A percentile compares a stretch with the other conserved stretches of the same genome.
These are phyloP conservation scores for Trametes pubescens DNA, from an alignment of 1,284 basidiomycete species.

Conservation along the genomic window DNA sequence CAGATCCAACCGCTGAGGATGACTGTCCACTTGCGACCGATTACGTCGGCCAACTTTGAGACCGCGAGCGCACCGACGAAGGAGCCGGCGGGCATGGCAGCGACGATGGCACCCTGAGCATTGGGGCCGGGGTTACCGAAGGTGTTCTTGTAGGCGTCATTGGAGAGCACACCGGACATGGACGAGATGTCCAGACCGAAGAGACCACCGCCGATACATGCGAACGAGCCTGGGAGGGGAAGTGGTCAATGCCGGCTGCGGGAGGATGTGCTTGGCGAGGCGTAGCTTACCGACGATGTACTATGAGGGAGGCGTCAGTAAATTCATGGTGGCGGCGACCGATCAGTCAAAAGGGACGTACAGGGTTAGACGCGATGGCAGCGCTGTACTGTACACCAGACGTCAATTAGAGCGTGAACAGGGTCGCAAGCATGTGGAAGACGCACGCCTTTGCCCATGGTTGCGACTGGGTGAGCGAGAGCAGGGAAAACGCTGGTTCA, in stretches of 20 bases:
- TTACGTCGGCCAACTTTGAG: slow-evolving; percentile 65
- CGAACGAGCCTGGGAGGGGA: slow-evolving; percentile 68
- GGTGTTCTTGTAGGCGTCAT: slow-evolving; percentile 59
- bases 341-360: slow-evolving; percentile 28
- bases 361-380: slow-evolving; percentile 49
- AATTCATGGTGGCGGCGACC: slow-evolving; percentile 2
- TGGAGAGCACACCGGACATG: slow-evolving; percentile 81
- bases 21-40: slow-evolving; percentile 73
- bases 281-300: slow-evolving; percentile 60
- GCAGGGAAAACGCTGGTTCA: slow-evolving; percentile 17
- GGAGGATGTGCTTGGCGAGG: background rate
- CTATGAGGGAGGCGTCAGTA: slow-evolving; percentile 22
- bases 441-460: slow-evolving; percentile 44
- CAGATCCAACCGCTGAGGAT: slow-evolving; percentile 73
- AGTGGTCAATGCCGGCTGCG: background rate
- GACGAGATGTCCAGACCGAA: slow-evolving; percentile 85
- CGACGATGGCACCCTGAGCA: slow-evolving; percentile 79
- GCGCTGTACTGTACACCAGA: slow-evolving; percentile 44
- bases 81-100: slow-evolving; percentile 79
- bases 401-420: background rate
- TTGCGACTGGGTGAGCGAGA: slow-evolving; percentile 23
- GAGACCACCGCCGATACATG: slow-evolving; percentile 81
- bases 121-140: slow-evolving; percentile 59
- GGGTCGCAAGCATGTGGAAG: background rate
- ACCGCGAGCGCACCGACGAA: slow-evolving; percentile 69